Evolutionary conservation across 1,284 basidiomycete genomes (phyloP).

Genomic region (Hemileia vastatrix): DNA sequence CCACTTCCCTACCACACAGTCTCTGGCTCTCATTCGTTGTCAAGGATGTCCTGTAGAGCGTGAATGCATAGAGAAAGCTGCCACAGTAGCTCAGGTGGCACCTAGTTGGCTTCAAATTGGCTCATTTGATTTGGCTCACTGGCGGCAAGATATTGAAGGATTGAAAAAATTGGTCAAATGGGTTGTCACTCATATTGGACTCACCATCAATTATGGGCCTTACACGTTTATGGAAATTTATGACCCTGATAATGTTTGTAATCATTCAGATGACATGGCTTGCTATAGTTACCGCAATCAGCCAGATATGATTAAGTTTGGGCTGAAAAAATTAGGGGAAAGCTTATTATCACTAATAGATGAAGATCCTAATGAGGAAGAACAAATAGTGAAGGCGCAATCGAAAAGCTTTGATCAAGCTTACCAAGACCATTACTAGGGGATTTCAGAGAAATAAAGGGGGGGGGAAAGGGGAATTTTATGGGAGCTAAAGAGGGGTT

Average conservation of each 20-base stretch:
- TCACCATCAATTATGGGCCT: slow-evolving; percentile 47
- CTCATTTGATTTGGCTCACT: slow-evolving; percentile 65
- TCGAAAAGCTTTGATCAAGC: too few species aligned
- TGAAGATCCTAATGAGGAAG: too few species aligned
- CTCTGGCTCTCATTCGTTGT: slow-evolving; percentile 68
- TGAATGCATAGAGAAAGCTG: slow-evolving; percentile 68
- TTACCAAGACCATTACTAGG: too few species aligned
- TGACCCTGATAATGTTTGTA: slow-evolving; percentile 76
- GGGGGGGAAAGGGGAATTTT: too few species aligned
- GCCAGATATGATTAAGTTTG: background rate
- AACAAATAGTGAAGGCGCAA: too few species aligned
- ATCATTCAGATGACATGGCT: background rate
- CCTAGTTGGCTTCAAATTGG: slow-evolving; percentile 88
- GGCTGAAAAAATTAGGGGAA: background rate
- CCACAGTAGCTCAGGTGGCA: slow-evolving; percentile 71
- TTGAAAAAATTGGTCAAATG: slow-evolving; percentile 39
- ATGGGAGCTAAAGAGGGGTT: too few species aligned
- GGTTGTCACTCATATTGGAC: background rate
- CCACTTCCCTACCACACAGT: slow-evolving; percentile 75
- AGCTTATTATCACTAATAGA: background rate
- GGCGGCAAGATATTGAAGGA: slow-evolving; percentile 22
- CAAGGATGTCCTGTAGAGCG: slow-evolving; percentile 66
- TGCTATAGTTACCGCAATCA: background rate
- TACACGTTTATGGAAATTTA: slow-evolving; percentile 94
- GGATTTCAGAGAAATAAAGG: too few species aligned